Evolutionary conservation across 1,284 basidiomycete species (phyloP), one percentile per base, ranked within the genome.

Genomic region (Rhodofomes roseus): DNA sequence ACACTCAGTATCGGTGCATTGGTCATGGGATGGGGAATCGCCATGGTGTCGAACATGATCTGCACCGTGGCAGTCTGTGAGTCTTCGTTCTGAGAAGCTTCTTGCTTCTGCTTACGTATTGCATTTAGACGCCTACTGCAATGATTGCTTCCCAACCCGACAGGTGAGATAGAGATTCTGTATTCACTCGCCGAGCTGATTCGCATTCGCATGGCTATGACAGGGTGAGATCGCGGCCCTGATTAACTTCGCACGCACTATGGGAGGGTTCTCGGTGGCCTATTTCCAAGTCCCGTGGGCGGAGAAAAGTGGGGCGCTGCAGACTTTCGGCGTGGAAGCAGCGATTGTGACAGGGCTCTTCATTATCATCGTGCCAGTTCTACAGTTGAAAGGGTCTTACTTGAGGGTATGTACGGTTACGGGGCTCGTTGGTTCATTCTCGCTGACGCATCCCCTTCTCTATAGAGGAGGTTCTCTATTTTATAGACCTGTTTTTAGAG

Each of bases 1-100:
- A 77, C 84, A 56, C 68, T 86, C 20, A 76, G 74, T 50, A 70
- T 81, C n/a, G 77, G 71, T 2, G 82, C 77, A 3, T 57, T 85
- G 25, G 72, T 85, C 1, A 75, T 85, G 70, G 83, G 83, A 2
- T 85, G 84, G 84, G 82, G 81, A 0, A 77, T 84, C 36, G 79
- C 81, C 0, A 76, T 81, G 60, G 62, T 79, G 7, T 73, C 80
- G 0, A 72, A 80, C 58, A 85, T 85, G 82, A 74, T 85, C 63
- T 81, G 78, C 61, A 85, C 83, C 0, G 80, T 83, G n/a, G 82
- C 78, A 1, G 74, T 84, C 43, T 84, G 78, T 80, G 57, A 55
- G 79, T 68, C 6, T 37, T 25, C n/a, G 34, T 22, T 4, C n/a
- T 23, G n/a, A 25, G 18, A 16, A 18, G 31, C 31, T 52, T 29